These are phyloP conservation scores for Aspergillus vadensis DNA, from an alignment of 2,329 filamentous ascomycete species.

Conservation along the genomic window DNA sequence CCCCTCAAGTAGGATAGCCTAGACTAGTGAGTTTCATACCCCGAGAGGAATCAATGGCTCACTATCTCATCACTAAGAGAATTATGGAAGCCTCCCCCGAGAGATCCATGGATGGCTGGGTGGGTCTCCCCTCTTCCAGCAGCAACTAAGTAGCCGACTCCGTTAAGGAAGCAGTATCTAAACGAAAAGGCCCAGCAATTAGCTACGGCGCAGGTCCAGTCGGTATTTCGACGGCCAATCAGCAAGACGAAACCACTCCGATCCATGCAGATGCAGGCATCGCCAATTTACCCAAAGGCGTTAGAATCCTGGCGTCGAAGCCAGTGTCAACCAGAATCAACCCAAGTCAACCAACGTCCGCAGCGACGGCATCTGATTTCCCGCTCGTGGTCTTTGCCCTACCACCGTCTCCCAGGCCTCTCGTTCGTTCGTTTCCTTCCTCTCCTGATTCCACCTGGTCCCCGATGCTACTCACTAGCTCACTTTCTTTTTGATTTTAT, in stretches of 20 bases:
- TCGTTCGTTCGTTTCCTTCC: background rate
- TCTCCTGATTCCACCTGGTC: constrained; percentile 1
- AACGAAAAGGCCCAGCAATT: background rate
- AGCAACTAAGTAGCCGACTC: too few relatives aligned
- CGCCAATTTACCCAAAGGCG: background rate
- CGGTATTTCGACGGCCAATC: background rate
- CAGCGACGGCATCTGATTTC: constrained; percentile 2
- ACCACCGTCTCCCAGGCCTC: background rate
- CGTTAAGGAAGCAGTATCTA: background rate
- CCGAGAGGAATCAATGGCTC: too few relatives aligned
- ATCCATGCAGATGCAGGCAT: background rate
- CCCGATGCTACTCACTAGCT: constrained; percentile 6
- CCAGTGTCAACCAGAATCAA: too few relatives aligned
- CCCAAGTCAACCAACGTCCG: background rate
- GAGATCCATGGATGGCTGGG: background rate
- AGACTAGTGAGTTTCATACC: background rate
- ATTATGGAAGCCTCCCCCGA: background rate
- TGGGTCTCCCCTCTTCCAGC: background rate
- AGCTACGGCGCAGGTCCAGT: background rate
- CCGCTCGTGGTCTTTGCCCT: background rate
- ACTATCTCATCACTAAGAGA: too few relatives aligned
- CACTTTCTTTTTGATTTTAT: too few relatives aligned
- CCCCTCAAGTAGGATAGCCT: background rate
- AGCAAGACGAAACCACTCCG: background rate
- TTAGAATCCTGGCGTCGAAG: background rate